These are phyloP conservation scores for Cryptosporidium tyzzeri DNA, from an alignment of 169 alveolate species.

Conservation along the genomic window DNA sequence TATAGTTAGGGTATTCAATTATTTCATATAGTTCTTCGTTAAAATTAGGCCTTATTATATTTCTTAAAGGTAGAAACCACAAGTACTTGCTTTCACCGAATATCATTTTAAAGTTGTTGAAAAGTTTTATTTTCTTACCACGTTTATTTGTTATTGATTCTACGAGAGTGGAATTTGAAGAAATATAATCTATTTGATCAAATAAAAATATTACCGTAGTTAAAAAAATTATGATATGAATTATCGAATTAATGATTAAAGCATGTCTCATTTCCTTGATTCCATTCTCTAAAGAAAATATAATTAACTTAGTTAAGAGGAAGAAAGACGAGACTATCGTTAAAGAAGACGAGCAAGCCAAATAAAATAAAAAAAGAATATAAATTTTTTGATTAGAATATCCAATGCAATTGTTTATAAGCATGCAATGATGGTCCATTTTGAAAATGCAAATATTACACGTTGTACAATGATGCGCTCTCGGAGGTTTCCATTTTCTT, in stretches of 20 bases:
- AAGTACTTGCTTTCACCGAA: conserved; percentile 74
- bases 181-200: conserved; percentile 74
- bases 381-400: conserved; percentile 87
- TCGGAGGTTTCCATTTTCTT: conserved; percentile 85
- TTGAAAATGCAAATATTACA: conserved; percentile 87
- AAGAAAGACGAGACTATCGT: conserved; percentile 10
- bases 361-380: conserved; percentile 86
- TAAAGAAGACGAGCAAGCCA: conserved; percentile 48
- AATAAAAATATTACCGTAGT: conserved; percentile 43
- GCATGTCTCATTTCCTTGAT: background rate
- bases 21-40: conserved; percentile 70
- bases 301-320: conserved; percentile 2
- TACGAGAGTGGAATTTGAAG: conserved; percentile 75
- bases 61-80: conserved; percentile 76
- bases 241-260: conserved; percentile 31
- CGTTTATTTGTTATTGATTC: conserved; percentile 66
- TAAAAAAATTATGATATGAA: conserved; percentile 61
- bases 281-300: background rate
- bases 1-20: background rate
- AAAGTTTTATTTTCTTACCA: conserved; percentile 66
- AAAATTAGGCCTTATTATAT: conserved; percentile 50
- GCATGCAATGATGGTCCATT: conserved; percentile 93
- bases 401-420: conserved; percentile 92
- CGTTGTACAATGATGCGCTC: conserved; percentile 91
- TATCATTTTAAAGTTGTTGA: conserved; percentile 12